Conservation (phyloP, 1,284 basidiomycete species). For the Trametes versicolor region DNA sequence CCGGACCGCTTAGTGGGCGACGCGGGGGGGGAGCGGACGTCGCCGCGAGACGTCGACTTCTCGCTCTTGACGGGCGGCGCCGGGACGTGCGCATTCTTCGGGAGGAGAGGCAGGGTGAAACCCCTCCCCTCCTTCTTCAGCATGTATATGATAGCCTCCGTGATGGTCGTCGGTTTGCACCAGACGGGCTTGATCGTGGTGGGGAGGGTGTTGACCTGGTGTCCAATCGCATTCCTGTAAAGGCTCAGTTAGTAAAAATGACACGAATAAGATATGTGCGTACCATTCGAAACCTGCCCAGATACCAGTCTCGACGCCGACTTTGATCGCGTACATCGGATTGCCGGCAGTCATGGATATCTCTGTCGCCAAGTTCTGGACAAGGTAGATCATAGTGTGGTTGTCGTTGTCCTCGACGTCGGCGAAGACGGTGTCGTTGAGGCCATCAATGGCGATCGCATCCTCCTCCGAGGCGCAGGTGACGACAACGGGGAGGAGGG, state of each 20-base stretch:
- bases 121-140: slow-evolving; percentile 3
- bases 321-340: not conserved
- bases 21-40: not conserved
- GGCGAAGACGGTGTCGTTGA: slow-evolving; percentile 1
- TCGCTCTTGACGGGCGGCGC: not conserved
- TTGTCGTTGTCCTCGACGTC: slow-evolving; percentile 1
- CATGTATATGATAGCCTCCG: slow-evolving; percentile 4
- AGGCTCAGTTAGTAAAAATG: no score
- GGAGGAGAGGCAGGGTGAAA: slow-evolving; percentile 11
- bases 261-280: not conserved
- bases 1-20: not conserved
- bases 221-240: no score
- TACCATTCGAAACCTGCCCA: slow-evolving; percentile 3
- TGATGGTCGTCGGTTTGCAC: no score
- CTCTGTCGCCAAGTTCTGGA: not conserved
- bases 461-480: not conserved
- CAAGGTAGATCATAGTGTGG: not conserved
- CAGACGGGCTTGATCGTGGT: not conserved
- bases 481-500: slow-evolving; percentile 12
- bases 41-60: not conserved
- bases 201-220: no score
- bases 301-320: slow-evolving; percentile 1
- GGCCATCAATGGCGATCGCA: slow-evolving; percentile 1
- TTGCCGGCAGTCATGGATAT: not conserved
- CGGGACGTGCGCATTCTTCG: not conserved